phyloP scores from a whole-genome alignment of 2,329 filamentous ascomycete species.

The Penicillium freii region DNA sequence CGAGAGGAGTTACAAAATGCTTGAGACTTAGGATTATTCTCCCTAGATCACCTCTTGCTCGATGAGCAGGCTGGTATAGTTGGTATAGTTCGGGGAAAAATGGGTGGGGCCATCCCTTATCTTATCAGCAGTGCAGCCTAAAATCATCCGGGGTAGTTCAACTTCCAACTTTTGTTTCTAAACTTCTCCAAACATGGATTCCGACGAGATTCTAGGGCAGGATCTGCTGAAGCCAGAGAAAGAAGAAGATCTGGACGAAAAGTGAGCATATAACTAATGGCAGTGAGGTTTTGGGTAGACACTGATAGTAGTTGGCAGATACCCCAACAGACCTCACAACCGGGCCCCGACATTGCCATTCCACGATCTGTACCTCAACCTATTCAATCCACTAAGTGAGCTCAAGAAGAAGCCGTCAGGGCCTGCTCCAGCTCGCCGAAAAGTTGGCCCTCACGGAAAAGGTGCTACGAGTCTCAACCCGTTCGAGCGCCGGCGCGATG shows the following conservation, averaged over 20 bases:
- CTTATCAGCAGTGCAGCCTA: conserved; percentile 32
- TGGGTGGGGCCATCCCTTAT: conserved; percentile 9
- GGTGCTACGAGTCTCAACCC: conserved; percentile 56
- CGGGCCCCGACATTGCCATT: conserved; percentile 77
- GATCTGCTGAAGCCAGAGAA: conserved; percentile 6
- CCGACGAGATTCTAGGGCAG: conserved; percentile 24
- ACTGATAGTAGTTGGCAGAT: conserved; percentile 50
- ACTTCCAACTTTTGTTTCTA: not conserved
- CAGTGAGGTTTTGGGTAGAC: not conserved
- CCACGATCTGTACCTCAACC: conserved; percentile 68
- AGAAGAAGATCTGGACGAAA: conserved; percentile 34
- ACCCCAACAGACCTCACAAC: conserved; percentile 79
- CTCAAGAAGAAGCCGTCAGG: conserved; percentile 70
- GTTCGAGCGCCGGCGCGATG: conserved; percentile 73
- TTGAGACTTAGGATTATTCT: too few relatives aligned
- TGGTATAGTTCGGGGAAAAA: too few relatives aligned
- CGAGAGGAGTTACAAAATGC: too few relatives aligned
- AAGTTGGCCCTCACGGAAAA: conserved; percentile 58
- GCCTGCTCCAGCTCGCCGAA: conserved; percentile 54
- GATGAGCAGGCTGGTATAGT: too few relatives aligned
- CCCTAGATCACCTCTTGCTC: too few relatives aligned
- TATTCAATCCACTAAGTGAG: conserved; percentile 79
- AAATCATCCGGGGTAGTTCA: conserved; percentile 14
- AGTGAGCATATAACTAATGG: conserved; percentile 17
- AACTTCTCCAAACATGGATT: conserved; percentile 26